Conservation (phyloP, 768 basidiomycete species). For the Ramaria rubella region DNA sequence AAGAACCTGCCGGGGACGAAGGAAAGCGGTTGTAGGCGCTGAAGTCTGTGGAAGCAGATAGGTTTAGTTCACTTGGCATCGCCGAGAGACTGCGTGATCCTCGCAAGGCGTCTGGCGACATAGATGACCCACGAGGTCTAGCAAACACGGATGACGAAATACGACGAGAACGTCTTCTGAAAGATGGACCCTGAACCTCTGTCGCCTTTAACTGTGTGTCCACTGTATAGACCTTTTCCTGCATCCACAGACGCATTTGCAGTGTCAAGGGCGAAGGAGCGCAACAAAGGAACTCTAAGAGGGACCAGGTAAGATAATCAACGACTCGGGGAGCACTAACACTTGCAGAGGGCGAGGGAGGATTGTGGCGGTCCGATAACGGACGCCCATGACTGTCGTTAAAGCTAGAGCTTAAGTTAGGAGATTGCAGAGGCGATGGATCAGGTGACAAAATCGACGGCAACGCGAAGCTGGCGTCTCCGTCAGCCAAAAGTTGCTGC, state of each 20-base stretch:
- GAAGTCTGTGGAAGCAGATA: background rate
- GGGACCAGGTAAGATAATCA: conserved; percentile 70
- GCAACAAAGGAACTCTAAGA: conserved; percentile 58
- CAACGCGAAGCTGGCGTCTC: conserved; percentile 58
- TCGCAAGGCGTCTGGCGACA: conserved; percentile 13
- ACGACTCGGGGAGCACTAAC: conserved; percentile 44
- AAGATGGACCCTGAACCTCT: conserved; percentile 2
- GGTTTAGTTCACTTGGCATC: conserved; percentile 1
- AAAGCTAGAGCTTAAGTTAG: conserved; percentile 8
- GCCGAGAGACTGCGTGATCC: conserved; percentile 1
- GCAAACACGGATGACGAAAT: conserved; percentile 16
- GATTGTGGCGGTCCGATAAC: background rate
- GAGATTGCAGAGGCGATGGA: conserved; percentile 22
- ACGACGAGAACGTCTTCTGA: conserved; percentile 10
- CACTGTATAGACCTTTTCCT: conserved; percentile 53
- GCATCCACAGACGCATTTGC: conserved; percentile 59
- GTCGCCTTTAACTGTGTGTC: conserved; percentile 43
- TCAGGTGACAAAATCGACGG: conserved; percentile 1
- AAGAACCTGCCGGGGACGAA: background rate
- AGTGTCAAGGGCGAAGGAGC: conserved; percentile 56
- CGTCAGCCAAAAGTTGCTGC: conserved; percentile 44
- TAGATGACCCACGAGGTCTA: conserved; percentile 11
- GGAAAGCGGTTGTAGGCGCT: background rate
- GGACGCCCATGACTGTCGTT: background rate
- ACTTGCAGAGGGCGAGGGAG: background rate